phyloP scores from a whole-genome alignment of 2,329 filamentous ascomycete genomes.

The Lasiodiplodia citricola region DNA sequence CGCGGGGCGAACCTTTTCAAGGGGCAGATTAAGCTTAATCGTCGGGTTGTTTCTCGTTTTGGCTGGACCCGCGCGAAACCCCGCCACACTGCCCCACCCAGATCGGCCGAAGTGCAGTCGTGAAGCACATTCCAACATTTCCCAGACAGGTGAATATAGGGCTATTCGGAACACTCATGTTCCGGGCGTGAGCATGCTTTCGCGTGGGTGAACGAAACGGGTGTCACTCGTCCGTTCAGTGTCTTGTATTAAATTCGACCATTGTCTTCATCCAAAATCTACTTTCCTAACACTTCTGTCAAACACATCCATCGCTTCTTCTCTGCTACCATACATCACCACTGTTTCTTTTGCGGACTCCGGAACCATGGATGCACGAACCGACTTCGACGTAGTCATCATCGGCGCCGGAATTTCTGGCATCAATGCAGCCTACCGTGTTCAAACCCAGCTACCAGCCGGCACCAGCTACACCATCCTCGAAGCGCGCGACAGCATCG shows the following conservation, averaged over 20 bases:
- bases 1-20: neutral
- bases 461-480: constrained; percentile 67
- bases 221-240: neutral
- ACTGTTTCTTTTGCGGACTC: neutral
- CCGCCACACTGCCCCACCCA: neutral
- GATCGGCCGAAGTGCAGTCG: neutral
- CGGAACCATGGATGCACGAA: neutral
- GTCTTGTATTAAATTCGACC: neutral
- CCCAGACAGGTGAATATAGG: neutral
- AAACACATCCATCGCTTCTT: neutral
- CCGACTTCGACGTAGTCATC: constrained; percentile 58
- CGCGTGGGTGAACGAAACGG: neutral
- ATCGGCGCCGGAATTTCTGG: constrained; percentile 77
- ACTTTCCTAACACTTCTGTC: neutral
- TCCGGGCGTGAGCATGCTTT: neutral
- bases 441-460: constrained; percentile 63
- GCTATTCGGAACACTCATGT: neutral
- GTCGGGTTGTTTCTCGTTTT: neutral
- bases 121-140: neutral
- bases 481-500: constrained; percentile 69
- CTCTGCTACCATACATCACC: neutral
- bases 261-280: neutral
- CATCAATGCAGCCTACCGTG: constrained; percentile 73
- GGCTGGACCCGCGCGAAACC: neutral
- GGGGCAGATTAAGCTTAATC: neutral